These are phyloP conservation scores for Fragaria nilgerrensis DNA, from an alignment of 306 rosid species.

Conservation along the genomic window DNA sequence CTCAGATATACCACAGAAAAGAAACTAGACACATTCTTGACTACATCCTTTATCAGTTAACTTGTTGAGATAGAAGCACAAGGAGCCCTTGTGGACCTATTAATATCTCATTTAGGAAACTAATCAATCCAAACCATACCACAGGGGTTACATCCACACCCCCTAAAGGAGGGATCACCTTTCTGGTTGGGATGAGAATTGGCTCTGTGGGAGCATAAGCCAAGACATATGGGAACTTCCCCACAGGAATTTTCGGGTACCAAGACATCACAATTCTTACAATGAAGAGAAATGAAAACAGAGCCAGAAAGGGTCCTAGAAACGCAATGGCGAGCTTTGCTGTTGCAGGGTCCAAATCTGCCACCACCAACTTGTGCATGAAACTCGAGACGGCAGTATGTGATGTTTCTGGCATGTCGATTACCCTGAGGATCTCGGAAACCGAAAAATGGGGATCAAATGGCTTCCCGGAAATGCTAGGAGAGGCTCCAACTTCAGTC, in stretches of 20 bases:
- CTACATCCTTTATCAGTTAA: conserved; percentile 22
- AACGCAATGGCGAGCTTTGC: conserved; percentile 70
- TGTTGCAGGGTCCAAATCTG: conserved; percentile 74
- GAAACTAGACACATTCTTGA: not conserved
- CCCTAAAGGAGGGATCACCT: conserved; percentile 86
- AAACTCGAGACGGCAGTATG: conserved; percentile 28
- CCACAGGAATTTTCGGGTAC: conserved; percentile 86
- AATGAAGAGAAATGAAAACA: conserved; percentile 66
- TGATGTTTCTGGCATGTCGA: conserved; percentile 29
- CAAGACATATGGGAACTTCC: conserved; percentile 77
- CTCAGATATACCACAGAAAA: not conserved
- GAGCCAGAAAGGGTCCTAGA: conserved; percentile 79
- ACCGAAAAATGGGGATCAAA: conserved; percentile 17
- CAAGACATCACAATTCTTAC: conserved; percentile 92
- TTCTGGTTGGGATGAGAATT: conserved; percentile 65
- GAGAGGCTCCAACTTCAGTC: conserved; percentile 24
- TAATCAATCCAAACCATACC: conserved; percentile 87
- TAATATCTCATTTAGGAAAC: conserved; percentile 90
- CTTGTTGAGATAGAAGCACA: conserved; percentile 84
- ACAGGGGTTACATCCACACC: conserved; percentile 96
- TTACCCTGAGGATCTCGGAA: conserved; percentile 24
- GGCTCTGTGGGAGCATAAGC: conserved; percentile 97
- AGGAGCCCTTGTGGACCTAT: conserved; percentile 97
- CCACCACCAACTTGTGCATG: conserved; percentile 40
- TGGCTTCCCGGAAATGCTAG: conserved; percentile 23